Evolutionary conservation across 768 basidiomycete species (phyloP), one percentile per base, ranked within the genome.

Genomic region (Collybia sordida): DNA sequence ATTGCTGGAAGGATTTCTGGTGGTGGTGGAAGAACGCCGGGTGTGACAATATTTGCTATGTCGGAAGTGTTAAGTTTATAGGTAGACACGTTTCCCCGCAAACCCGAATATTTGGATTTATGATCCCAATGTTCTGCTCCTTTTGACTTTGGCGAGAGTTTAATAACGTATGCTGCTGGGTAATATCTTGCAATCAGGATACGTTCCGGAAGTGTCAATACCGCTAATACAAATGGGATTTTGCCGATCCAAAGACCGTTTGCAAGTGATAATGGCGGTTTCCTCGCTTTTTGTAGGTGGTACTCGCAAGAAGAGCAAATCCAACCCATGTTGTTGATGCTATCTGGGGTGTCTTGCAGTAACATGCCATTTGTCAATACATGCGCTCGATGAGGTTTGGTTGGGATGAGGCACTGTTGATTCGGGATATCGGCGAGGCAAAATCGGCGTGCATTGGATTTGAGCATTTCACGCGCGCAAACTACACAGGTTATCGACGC

Each of bases 221-320:
- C 28, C 3, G 35, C 8, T 0, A 72, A 50, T 34, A 65, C 43
- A 0, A 24, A 19, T 0, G 72, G 71, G 4, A 67, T 40, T 0
- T 54, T 35, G 0, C 69, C 68, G 22, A 73, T 65, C 71, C 72
- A 73, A 47, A 72, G 47, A 8, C 59, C 45, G 41, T 73, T 72
- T 3, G 64, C 63, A 0, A 73, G 52, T 6, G 62, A 37, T 15
- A 63, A 52, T 18, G 40, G 45, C 0, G 65, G 65, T 18, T 18
- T 17, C 15, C 43, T 36, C 12, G 7, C 21, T 14, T 7, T 18
- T 12, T 27, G 6, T 15, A 44, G 18, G 8, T 23, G 8, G 3
- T 25, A 6, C 3, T 27, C 22, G 27, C 42, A 44, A 5, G 5
- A 5, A 27, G 5, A 11, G 27, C 27, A 27, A 5, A 27, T 27